Base-by-base conservation (phyloP, 352 stramenopile genomes). In the Phytophthora crassamura region DNA sequence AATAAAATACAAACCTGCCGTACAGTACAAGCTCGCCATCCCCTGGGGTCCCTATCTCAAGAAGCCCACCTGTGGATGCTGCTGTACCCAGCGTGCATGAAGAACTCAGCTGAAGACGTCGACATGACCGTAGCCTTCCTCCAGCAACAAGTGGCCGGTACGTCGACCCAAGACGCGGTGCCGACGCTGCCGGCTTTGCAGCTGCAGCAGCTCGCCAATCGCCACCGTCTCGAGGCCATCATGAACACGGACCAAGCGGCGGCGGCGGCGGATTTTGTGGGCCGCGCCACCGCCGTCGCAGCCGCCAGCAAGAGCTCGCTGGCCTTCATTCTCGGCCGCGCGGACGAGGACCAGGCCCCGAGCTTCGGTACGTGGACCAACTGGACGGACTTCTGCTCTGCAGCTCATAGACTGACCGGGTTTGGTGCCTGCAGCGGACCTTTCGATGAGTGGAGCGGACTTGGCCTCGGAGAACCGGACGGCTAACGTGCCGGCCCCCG, bases 281-380 rank as follows among this genome's bases (percentile, higher is more conserved):
- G 48, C 14, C 48, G 34, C 20, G 30, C 54, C 14, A 43, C 49
- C 5, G 68, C 39, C 25, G 39, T 36, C 16, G 49, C 14, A 10
- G 20, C 55, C 25, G 48, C 64, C 28, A 77, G 67, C 49, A 84
- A 84, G 64, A 78, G 60, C 45, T 84, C 75, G 5, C 60, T 84
- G 16, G 75, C 68, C 2, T 84, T 84, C 52, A 81, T 84, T 8
- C 63, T 84, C 22, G 75, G 60, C 40, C 64, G 53, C n/a, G 45
- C 49, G 33, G 73, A 78, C 45, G 67, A 78, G 15, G 49, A 64
- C 45, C 50, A 76, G 25, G 18, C 48, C n/a, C 32, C 61, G 16
- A 72, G 35, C 39, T 74, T 78, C 56, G 70, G 70, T 78, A 75
- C 60, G 70, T 78, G 51, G 61, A 67, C 47, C 50, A 55, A 59